phyloP scores from a whole-genome alignment of 805 yeast species.

The Metschnikowia kunwiensis region DNA sequence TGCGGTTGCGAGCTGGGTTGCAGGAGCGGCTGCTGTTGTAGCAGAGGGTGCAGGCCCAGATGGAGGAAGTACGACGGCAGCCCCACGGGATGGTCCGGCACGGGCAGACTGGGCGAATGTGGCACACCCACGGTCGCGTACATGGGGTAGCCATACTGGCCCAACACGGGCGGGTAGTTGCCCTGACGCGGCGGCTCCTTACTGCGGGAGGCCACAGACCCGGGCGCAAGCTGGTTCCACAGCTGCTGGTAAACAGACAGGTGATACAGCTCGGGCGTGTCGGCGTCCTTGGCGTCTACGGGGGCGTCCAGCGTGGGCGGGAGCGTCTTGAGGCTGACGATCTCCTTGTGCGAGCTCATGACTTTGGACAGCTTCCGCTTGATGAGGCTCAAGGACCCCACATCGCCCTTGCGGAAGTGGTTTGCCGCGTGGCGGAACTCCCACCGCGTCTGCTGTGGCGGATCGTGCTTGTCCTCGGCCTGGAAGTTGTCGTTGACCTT shows the following conservation, averaged over 20 bases:
- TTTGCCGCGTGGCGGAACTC: slow-evolving; percentile 86
- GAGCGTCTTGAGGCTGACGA: slow-evolving; percentile 33
- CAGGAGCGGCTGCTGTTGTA: slow-evolving; percentile 12
- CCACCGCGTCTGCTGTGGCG: slow-evolving; percentile 49
- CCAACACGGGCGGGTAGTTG: slow-evolving; percentile 4
- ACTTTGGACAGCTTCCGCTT: slow-evolving; percentile 65
- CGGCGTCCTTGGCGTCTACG: slow-evolving; percentile 4
- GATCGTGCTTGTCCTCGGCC: slow-evolving; percentile 20
- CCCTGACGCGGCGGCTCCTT: slow-evolving; percentile 8
- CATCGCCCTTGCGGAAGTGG: slow-evolving; percentile 75
- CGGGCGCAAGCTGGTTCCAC: slow-evolving; percentile 18
- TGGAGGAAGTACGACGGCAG: slow-evolving; percentile 15
- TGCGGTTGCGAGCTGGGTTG: slow-evolving; percentile 16
- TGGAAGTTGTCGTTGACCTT: slow-evolving; percentile 42
- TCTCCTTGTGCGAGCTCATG: slow-evolving; percentile 36
- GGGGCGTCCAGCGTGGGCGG: slow-evolving; percentile 25
- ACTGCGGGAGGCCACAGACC: neutral
- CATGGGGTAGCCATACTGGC: slow-evolving; percentile 11
- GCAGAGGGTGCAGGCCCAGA: slow-evolving; percentile 13
- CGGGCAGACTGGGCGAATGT: slow-evolving; percentile 15
- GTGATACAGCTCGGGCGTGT: slow-evolving; percentile 18
- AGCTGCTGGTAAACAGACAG: slow-evolving; percentile 19
- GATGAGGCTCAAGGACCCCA: slow-evolving; percentile 67
- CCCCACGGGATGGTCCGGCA: slow-evolving; percentile 8
- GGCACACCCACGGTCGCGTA: slow-evolving; percentile 14